Base-by-base conservation (phyloP, 495 filamentous ascomycete species). In the Tuber aestivum region DNA sequence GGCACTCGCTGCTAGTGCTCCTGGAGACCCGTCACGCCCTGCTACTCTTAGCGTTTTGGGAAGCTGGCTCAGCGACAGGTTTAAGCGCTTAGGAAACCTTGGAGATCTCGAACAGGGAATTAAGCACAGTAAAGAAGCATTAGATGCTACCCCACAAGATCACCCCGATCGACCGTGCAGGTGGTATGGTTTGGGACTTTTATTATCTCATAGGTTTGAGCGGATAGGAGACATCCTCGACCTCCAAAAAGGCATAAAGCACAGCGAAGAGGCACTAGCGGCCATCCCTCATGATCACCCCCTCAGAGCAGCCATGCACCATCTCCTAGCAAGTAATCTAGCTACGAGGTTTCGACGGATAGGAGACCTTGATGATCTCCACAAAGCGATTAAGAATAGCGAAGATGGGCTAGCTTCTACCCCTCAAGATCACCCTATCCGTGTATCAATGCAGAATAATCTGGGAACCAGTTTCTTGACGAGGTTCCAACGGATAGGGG, bases 81-180 rank as follows among this genome's bases (percentile, higher is more conserved):
- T 70, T 35, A 41, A 0, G 40, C 35, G 61, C n/a, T 23, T 74
- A 1, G 38, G 27, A 32, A 9, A 23, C 18, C 14, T 42, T 44
- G 20, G 18, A 0, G 75, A 74, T 32, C 75, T 77, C 8, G 72
- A 77, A 0, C 23, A 20, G 2, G 65, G 65, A 3, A 74, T 77
- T 16, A 45, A 41, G 16, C 41, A 77, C 20, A 38, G 44, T 48
- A 32, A 27, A n/a, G 65, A 44, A 44, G 71, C 71, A 5, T 38
- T 74, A 20, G 27, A 20, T 73, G 65, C 20, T 56, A 77, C 40
- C 1, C 56, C 41, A 10, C 40, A 72, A n/a, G n/a, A n/a, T n/a
- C n/a, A n/a, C n/a, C n/a, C n/a, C n/a, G n/a, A n/a, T n/a, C n/a
- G n/a, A n/a, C 2, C 35, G 37, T 45, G 70, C 48, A 16, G 35